Percentiles rank a stretch among this genome's conserved stretches.
Conservation (phyloP, 176 grass and related monocot species). For the Hyparrhenia diplandra region DNA sequence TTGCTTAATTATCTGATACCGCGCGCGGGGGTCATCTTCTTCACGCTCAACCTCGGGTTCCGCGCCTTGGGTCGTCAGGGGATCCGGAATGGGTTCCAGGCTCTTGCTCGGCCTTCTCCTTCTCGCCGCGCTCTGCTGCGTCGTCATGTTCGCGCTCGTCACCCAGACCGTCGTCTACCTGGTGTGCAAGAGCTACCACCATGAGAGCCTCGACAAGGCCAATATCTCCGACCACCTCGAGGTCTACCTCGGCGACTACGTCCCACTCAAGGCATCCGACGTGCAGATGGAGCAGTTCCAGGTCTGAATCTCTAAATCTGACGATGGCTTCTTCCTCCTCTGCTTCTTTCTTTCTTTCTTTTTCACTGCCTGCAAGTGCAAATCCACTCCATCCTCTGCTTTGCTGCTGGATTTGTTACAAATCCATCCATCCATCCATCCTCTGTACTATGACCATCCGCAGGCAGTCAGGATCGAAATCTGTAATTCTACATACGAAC, state of each 20-base stretch:
- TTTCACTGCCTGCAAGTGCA: neutral
- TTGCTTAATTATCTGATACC: no score
- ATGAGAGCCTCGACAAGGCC: constrained; percentile 90
- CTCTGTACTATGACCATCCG: neutral
- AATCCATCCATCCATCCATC: neutral
- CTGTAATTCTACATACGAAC: neutral
- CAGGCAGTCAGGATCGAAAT: neutral
- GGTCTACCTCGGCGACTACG: constrained; percentile 90
- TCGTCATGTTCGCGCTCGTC: constrained; percentile 72
- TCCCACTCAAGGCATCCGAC: constrained; percentile 77
- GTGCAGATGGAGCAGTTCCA: constrained; percentile 75
- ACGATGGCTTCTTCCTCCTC: no score
- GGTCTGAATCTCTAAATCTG: neutral
- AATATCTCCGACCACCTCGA: constrained; percentile 84
- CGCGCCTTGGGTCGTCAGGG: constrained; percentile 49
- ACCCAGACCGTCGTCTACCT: constrained; percentile 84
- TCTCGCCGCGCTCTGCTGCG: constrained; percentile 45
- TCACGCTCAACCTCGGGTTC: constrained; percentile 59
- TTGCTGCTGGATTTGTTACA: neutral
- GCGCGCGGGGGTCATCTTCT: constrained; percentile 46
- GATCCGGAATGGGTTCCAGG: neutral
- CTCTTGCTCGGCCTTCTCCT: constrained; percentile 26
- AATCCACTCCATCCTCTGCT: neutral
- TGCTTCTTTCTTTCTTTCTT: no score
- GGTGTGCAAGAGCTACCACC: constrained; percentile 90